These are phyloP conservation scores for Aspergillus fumigatiaffinis DNA, from an alignment of 2,329 filamentous ascomycete species.

Conservation along the genomic window DNA sequence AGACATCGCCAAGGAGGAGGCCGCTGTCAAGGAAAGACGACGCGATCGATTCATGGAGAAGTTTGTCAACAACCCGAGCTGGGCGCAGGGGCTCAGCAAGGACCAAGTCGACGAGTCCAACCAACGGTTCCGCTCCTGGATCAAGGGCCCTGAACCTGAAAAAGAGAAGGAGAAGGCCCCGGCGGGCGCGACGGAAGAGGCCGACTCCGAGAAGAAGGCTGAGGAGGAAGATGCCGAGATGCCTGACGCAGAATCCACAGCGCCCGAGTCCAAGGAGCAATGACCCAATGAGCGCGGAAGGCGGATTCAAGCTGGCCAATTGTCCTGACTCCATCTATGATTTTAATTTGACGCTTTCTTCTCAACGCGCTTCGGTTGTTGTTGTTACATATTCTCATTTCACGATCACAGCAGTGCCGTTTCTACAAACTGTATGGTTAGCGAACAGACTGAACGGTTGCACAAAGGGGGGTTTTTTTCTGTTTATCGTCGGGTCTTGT, in stretches of 20 bases:
- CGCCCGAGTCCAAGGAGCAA: constrained; percentile 18
- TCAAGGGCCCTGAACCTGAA: constrained; percentile 29
- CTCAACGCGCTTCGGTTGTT: background rate
- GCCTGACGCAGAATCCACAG: constrained; percentile 29
- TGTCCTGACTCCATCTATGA: constrained; percentile 5
- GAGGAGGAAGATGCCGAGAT: constrained; percentile 32
- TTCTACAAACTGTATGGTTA: constrained; percentile 12
- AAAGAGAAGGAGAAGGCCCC: constrained; percentile 2
- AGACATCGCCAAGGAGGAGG: constrained; percentile 32
- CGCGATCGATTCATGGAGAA: constrained; percentile 49
- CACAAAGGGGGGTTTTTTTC: constrained; percentile 11
- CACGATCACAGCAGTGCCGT: constrained; percentile 5
- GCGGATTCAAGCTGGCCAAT: constrained; percentile 11
- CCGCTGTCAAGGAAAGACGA: constrained; percentile 39
- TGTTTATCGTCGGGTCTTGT: background rate
- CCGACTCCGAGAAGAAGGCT: constrained; percentile 10
- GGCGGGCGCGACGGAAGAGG: constrained; percentile 11
- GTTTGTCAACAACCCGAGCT: constrained; percentile 50
- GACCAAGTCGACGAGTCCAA: constrained; percentile 48
- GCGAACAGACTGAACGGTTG: constrained; percentile 16
- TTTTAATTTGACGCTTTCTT: constrained; percentile 9
- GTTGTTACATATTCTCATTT: constrained; percentile 4
- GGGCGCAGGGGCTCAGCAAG: constrained; percentile 48
- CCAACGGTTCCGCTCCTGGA: constrained; percentile 46
- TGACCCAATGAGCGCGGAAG: constrained; percentile 16